Conservation (phyloP, 768 basidiomycete species). For the Lentinus tigrinus region DNA sequence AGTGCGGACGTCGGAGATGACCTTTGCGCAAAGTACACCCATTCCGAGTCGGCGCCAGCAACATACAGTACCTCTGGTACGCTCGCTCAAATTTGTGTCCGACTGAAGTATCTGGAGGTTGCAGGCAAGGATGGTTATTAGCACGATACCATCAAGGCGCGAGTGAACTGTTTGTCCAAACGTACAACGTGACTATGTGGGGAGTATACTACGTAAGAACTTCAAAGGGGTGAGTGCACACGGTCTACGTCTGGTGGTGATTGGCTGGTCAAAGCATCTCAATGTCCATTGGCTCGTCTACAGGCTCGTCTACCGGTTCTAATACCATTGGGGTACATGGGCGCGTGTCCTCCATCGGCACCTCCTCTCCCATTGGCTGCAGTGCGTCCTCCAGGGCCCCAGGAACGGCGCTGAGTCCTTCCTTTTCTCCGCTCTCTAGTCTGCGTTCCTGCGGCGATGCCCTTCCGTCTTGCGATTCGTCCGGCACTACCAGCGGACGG, state of each 20-base stretch:
- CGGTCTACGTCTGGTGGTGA: background rate
- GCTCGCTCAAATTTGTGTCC: no score
- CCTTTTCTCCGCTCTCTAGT: background rate
- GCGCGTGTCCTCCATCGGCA: slow-evolving; percentile 6
- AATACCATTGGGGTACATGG: slow-evolving; percentile 10
- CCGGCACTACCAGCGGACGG: slow-evolving; percentile 17
- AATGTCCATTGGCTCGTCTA: slow-evolving; percentile 30
- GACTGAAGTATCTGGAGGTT: no score
- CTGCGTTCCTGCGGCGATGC: slow-evolving; percentile 7
- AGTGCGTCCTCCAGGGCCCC: background rate
- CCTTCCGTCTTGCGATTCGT: background rate
- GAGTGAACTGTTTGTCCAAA: background rate
- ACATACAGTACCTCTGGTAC: no score
- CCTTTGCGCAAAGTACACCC: no score
- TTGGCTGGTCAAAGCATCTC: slow-evolving; percentile 20
- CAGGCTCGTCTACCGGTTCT: slow-evolving; percentile 2
- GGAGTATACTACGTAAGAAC: background rate
- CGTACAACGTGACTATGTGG: background rate
- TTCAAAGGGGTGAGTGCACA: background rate
- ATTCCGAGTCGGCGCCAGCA: no score
- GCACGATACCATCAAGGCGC: no score
- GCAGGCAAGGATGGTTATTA: no score
- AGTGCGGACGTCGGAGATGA: no score
- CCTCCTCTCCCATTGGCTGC: slow-evolving; percentile 11
- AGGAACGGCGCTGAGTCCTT: background rate